These are phyloP conservation scores for Carallia pectinifolia DNA, from an alignment of 345 rosid species.

Conservation along the genomic window DNA sequence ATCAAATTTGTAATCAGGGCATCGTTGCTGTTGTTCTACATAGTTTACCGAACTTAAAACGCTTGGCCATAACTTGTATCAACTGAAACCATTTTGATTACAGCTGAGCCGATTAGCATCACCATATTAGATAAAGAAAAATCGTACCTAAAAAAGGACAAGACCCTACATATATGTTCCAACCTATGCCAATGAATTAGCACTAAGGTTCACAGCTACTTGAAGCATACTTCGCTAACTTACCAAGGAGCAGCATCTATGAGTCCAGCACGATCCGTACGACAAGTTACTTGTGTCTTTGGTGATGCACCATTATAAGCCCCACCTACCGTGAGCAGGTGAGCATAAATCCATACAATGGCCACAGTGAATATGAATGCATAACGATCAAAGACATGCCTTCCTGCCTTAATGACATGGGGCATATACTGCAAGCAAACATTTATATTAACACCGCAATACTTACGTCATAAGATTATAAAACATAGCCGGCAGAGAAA, in stretches of 20 bases:
- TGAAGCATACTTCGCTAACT: conserved; percentile 18
- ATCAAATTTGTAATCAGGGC: neutral
- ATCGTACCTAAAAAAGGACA: neutral
- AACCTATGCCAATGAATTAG: neutral
- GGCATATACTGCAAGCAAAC: conserved; percentile 75
- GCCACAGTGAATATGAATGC: conserved; percentile 75
- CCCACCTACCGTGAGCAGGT: conserved; percentile 89
- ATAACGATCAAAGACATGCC: conserved; percentile 60
- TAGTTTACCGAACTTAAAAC: neutral
- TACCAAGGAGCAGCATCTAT: conserved; percentile 93
- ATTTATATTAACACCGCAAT: conserved; percentile 9
- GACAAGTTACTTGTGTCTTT: conserved; percentile 72
- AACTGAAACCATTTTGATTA: neutral
- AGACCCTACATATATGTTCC: neutral
- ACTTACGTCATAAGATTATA: neutral
- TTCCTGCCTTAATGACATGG: conserved; percentile 54
- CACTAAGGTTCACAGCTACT: conserved; percentile 1
- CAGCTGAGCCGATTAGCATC: too few species aligned
- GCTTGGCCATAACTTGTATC: neutral
- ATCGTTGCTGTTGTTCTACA: too few species aligned
- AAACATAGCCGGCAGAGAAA: neutral
- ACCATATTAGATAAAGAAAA: neutral
- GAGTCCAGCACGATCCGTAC: conserved; percentile 91
- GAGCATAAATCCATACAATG: conserved; percentile 91
- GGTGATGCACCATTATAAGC: conserved; percentile 67